These are phyloP conservation scores for Zygoascus bituminiphila DNA, from an alignment of 805 yeast genomes.

Conservation along the genomic window DNA sequence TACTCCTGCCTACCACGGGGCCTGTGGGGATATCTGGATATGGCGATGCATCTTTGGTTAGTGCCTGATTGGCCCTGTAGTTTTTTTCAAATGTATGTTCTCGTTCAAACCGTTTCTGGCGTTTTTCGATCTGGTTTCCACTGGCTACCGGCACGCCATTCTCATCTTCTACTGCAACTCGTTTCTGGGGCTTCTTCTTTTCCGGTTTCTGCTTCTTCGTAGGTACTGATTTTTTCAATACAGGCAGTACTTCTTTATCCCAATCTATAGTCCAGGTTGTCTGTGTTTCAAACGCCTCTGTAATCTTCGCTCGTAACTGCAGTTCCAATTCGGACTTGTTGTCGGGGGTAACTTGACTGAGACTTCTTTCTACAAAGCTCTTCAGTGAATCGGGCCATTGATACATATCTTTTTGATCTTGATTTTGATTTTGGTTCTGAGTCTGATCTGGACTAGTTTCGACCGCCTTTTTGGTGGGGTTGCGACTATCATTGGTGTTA, in stretches of 20 bases:
- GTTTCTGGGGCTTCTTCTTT: conserved; percentile 1
- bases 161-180: not conserved
- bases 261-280: conserved; percentile 46
- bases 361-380: conserved; percentile 42
- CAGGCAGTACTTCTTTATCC: conserved; percentile 44
- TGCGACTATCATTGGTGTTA: not conserved
- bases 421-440: not conserved
- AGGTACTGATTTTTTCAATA: conserved; percentile 14
- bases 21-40: conserved; percentile 12
- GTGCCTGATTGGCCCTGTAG: conserved; percentile 9
- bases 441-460: not conserved
- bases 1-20: conserved; percentile 54
- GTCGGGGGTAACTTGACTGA: conserved; percentile 33
- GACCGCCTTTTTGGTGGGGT: not conserved
- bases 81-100: conserved; percentile 15
- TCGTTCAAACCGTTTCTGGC: conserved; percentile 44
- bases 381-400: conserved; percentile 51
- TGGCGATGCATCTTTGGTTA: conserved; percentile 6
- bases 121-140: conserved; percentile 33
- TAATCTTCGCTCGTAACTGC: conserved; percentile 43
- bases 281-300: conserved; percentile 38
- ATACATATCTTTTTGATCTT: not conserved
- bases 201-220: conserved; percentile 6
- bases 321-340: conserved; percentile 36
- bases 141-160: conserved; percentile 7